Conservation (phyloP, 2,329 filamentous ascomycete species). For the Boeremia exigua region DNA sequence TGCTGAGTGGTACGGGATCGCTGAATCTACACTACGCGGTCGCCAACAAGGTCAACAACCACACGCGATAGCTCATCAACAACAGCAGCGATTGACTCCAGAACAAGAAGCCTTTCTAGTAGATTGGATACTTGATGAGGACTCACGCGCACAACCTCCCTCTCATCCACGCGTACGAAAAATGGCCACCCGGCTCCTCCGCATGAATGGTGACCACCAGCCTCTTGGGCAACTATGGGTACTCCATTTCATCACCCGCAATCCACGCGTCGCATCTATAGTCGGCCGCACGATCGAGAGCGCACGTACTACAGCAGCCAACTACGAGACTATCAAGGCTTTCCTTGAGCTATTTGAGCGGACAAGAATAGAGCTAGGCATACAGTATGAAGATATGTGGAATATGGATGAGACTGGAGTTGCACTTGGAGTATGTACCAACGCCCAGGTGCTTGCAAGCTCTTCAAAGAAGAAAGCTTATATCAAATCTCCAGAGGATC, state of each 20-base stretch:
- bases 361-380: not conserved
- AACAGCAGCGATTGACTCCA: not conserved
- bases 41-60: not conserved
- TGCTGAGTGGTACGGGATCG: not conserved
- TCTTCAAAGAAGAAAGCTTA: constrained; percentile 23
- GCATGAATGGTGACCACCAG: not conserved
- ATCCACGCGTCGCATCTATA: not conserved
- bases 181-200: not conserved
- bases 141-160: not conserved
- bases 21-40: not conserved
- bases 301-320: not conserved
- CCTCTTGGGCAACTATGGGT: not conserved
- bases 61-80: not conserved
- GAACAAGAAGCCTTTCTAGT: not conserved
- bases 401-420: not conserved
- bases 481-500: constrained; percentile 21
- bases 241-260: not conserved
- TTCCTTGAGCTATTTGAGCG: not conserved
- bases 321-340: not conserved
- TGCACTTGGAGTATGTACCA: constrained; percentile 21
- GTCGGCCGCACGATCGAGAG: not conserved
- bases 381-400: not conserved
- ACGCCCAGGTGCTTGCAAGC: constrained; percentile 14
- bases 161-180: not conserved
- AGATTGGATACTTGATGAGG: not conserved